Evolutionary conservation across 2,329 filamentous ascomycete species (phyloP).

Genomic region (Venturiaceae sp.): DNA sequence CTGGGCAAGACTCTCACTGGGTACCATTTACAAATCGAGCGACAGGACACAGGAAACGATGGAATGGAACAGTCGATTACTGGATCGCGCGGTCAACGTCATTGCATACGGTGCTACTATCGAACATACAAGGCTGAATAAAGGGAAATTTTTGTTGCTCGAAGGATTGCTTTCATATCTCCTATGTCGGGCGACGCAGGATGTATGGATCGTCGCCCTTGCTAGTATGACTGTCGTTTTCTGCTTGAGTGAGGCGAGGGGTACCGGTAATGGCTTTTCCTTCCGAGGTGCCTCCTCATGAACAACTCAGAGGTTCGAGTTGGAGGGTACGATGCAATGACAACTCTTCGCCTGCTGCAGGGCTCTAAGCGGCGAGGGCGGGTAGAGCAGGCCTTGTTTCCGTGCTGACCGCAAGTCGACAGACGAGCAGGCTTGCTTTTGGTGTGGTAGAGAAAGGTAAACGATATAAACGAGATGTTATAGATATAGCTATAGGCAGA

Average conservation of each 20-base stretch:
- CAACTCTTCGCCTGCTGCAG: constrained; percentile 1
- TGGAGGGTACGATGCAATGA: not conserved
- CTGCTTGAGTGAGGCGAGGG: not conserved
- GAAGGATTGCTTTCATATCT: no score
- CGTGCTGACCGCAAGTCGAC: constrained; percentile 5
- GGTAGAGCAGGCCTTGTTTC: not conserved
- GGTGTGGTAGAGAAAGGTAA: not conserved
- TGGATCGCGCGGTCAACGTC: constrained; percentile 11
- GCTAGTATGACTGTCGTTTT: not conserved
- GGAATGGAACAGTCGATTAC: not conserved
- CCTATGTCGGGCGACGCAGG: not conserved
- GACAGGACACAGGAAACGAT: not conserved
- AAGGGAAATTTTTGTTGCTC: not conserved
- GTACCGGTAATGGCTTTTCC: not conserved
- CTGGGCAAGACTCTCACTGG: constrained; percentile 25
- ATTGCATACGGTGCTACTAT: constrained; percentile 11
- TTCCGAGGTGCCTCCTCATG: not conserved
- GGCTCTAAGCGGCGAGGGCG: not conserved
- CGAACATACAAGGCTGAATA: not conserved
- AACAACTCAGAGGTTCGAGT: constrained; percentile 4
- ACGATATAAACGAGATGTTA: not conserved
- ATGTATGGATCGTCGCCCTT: not conserved
- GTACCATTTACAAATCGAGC: constrained; percentile 19
- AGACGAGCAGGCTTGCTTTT: not conserved
- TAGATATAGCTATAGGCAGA: not conserved